Base-by-base conservation (phyloP, 2,329 filamentous ascomycete species). In the Endoconidiophora laricicola region DNA sequence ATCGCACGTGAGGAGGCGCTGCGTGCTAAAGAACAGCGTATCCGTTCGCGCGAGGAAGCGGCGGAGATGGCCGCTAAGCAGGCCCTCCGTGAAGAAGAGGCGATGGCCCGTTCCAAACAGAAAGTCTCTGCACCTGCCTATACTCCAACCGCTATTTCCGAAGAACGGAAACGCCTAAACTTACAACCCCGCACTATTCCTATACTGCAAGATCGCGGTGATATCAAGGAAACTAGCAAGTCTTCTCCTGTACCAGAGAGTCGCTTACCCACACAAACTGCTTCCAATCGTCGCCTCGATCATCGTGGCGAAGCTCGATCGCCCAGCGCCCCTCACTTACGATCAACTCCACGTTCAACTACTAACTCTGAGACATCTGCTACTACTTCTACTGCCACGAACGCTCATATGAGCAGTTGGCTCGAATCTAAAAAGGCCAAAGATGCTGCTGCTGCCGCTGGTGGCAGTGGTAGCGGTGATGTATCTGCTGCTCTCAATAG, bases 1-100 rank as follows among this genome's bases (percentile, higher is more conserved):
- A 84, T 86, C 67, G 82, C 79, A 66, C 78, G 81, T 60, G 74
- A 78, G 53, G 77, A 80, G 61, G 67, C 87, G 61, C 74, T 77
- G 57, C 82, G 72, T 57, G 65, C 74, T 64, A 79, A 78, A 68
- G 78, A 81, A 58, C 72, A 80, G 62, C 72, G 77, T 58, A 76
- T 79, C 56, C 70, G 71, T 62, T 77, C 82, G 64, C 73, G 76
- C 50, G 74, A 93, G 65, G 82, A 87, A 63, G 66, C 69, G 54
- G 61, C 74, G 55, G 78, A 81, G 67, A 76, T 73, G 64, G 74
- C 72, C 44, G 77, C 77, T 10, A 67, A 77, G 57, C 90, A 95
- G 67, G 79, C 78, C 58, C 77, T 86, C 61, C 80, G 85, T 63
- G 88, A 94, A 65, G 87, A 91, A 59, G 88, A 94, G 64, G 88